Conservation (phyloP, 2,329 filamentous ascomycete species). For the Thermoascus crustaceus region DNA sequence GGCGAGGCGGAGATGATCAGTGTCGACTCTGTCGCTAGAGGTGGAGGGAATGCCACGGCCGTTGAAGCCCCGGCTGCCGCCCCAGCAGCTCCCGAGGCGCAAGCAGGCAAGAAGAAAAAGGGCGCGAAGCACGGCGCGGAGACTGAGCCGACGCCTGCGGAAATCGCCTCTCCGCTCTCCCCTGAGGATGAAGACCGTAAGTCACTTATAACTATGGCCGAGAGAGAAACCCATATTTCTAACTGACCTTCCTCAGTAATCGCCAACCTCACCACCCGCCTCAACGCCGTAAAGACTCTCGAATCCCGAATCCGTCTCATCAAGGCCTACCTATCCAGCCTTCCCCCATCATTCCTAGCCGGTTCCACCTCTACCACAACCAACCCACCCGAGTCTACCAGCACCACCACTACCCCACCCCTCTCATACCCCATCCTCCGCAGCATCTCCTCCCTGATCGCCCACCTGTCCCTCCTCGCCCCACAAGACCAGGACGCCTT, state of each 20-base stretch:
- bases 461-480: slow-evolving; percentile 71
- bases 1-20: slow-evolving; percentile 97
- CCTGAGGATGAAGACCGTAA: slow-evolving; percentile 57
- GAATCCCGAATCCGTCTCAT: slow-evolving; percentile 67
- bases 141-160: slow-evolving; percentile 21
- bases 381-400: slow-evolving; percentile 21
- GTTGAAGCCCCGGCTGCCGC: slow-evolving; percentile 27
- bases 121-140: slow-evolving; percentile 29
- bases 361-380: slow-evolving; percentile 30
- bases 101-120: slow-evolving; percentile 16
- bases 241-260: slow-evolving; percentile 40
- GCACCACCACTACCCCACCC: slow-evolving; percentile 46
- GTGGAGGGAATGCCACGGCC: slow-evolving; percentile 70
- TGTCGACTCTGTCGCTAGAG: slow-evolving; percentile 84
- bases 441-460: slow-evolving; percentile 77
- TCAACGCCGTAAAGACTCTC: slow-evolving; percentile 91
- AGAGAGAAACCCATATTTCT: slow-evolving; percentile 2
- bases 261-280: slow-evolving; percentile 68
- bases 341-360: slow-evolving; percentile 58
- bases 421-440: slow-evolving; percentile 67
- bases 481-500: slow-evolving; percentile 61
- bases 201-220: slow-evolving; percentile 12
- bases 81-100: slow-evolving; percentile 6
- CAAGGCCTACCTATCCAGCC: slow-evolving; percentile 64
- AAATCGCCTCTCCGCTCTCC: slow-evolving; percentile 34